Percentiles rank a stretch among this genome's conserved stretches.
Conservation (phyloP, 352 stramenopile species). For the Ochromonadaceae sp. region DNA sequence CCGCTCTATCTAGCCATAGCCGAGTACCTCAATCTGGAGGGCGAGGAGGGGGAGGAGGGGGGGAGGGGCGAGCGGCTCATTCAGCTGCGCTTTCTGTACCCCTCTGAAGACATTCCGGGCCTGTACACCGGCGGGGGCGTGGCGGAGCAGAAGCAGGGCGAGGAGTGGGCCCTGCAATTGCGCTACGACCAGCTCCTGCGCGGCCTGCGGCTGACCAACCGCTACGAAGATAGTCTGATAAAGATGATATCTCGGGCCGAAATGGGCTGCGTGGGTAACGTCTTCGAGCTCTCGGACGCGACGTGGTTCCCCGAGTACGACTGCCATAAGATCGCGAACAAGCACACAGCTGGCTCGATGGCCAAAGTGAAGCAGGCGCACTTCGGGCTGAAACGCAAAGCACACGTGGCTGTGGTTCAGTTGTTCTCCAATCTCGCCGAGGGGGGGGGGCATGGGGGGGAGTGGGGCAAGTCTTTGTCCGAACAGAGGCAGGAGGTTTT, state of each 20-base stretch:
- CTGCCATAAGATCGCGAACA: too few species aligned
- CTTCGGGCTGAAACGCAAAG: background rate
- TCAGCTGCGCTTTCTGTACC: background rate
- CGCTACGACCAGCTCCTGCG: background rate
- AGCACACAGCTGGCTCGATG: background rate
- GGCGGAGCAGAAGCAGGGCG: too few species aligned
- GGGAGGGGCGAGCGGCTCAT: too few species aligned
- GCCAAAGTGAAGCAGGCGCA: background rate
- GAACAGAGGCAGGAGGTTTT: conserved; percentile 2
- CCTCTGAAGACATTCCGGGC: too few species aligned
- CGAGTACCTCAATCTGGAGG: background rate
- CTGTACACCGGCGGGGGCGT: too few species aligned
- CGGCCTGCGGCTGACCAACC: background rate
- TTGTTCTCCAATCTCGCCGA: background rate
- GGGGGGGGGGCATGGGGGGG: background rate
- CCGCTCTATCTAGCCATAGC: background rate
- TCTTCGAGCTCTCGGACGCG: background rate
- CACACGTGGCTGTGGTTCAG: background rate
- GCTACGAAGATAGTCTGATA: background rate
- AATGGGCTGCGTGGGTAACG: background rate
- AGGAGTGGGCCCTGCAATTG: background rate
- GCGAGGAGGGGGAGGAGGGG: background rate
- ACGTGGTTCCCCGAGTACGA: too few species aligned
- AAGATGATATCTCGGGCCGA: background rate
- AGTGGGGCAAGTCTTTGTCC: background rate